Evolutionary conservation across 2,329 filamentous ascomycete species (phyloP).

Genomic region (Diaporthe aspalathi): DNA sequence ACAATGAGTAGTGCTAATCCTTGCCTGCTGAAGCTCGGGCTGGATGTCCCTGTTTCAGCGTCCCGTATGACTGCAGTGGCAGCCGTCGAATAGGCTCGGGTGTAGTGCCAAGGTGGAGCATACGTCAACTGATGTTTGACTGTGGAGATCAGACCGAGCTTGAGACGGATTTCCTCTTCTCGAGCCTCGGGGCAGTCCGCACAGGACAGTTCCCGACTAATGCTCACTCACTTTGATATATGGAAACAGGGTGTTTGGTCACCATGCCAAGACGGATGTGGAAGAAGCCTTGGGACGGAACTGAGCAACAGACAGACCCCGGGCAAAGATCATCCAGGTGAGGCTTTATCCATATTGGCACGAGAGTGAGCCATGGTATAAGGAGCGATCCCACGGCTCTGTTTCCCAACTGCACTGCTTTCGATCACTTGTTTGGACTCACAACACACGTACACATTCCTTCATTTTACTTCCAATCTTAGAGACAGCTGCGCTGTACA

Average conservation of each 20-base stretch:
- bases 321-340: not conserved
- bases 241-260: conserved; percentile 19
- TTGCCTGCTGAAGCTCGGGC: not conserved
- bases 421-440: not conserved
- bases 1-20: not conserved
- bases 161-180: conserved; percentile 22
- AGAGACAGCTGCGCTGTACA: conserved; percentile 28
- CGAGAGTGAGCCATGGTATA: not conserved
- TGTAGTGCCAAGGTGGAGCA: conserved; percentile 24
- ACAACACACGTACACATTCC: not conserved
- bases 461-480: conserved; percentile 13
- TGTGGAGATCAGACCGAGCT: conserved; percentile 25
- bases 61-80: not conserved
- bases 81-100: not conserved
- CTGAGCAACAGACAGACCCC: conserved; percentile 10
- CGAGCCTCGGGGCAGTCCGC: not conserved
- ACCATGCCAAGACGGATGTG: conserved; percentile 16
- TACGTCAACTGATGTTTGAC: conserved; percentile 29
- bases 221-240: conserved; percentile 10
- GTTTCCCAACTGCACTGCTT: not conserved
- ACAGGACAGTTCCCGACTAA: conserved; percentile 13
- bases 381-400: not conserved
- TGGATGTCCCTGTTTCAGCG: conserved; percentile 14
- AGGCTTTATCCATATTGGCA: conserved; percentile 23
- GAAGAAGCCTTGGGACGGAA: conserved; percentile 26